Evolutionary conservation across 345 rosid genomes (phyloP), one percentile per base, ranked within the genome.

Genomic region (Toxicodendron radicans): DNA sequence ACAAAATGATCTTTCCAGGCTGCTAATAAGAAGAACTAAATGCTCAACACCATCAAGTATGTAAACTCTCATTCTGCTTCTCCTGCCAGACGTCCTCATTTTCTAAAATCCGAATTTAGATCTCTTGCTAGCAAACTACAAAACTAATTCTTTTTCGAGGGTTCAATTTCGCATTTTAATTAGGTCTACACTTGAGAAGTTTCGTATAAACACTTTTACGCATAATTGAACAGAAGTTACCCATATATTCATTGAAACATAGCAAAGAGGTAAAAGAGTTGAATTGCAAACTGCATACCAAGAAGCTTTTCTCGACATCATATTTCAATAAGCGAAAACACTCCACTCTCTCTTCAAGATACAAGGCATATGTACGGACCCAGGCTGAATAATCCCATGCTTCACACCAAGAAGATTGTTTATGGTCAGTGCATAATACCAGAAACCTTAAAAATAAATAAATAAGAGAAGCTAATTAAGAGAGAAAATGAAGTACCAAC

Each of bases 351-450:
- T 83, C 86, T 64, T 85, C 82, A 17, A 85, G 74, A 77, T 65
- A 85, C 54, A 85, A 49, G 18, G 83, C 85, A 60, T 85, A 85
- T 24, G 61, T 10, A 6, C 82, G 83, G 69, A 85, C 66, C 88
- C 88, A 81, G 43, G 75, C 75, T 43, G 88, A 85, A 46, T 73
- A 82, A 16, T 80, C 85, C 88, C 88, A 80, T 49, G 88, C 85
- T 85, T 68, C 65, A 62, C 70, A 68, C 11, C 69, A 61, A 24
- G 71, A 63, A 74, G 49, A 52, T 60, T 20, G 30, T 33, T 32
- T 11, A 17, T n/a, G 3, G 17, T 73, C 66, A 63, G 72, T 60
- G 30, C 52, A 20, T 32, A 5, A 14, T 23, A 10, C 17, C 43
- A 41, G 8, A 32, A 53, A 73, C 45, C 18, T 68, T 30, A 54